Evolutionary conservation across 495 filamentous ascomycete species (phyloP).

Genomic region (Diplogelasinospora grovesii): DNA sequence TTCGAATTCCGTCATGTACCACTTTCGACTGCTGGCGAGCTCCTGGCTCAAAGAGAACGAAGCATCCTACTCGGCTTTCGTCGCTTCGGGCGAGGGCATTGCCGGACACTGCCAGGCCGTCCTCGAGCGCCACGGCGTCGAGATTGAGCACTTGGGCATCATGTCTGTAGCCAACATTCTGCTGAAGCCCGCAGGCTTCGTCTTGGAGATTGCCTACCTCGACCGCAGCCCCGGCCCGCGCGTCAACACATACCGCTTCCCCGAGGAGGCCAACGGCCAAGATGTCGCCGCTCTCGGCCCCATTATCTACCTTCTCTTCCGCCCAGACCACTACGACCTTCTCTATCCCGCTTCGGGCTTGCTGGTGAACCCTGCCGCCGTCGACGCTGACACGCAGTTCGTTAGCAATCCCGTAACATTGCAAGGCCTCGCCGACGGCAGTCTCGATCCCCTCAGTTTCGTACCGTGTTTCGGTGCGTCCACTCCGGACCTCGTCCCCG

Average conservation of each 20-base stretch:
- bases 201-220: slow-evolving; percentile 83
- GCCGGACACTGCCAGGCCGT: slow-evolving; percentile 61
- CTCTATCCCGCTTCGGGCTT: slow-evolving; percentile 67
- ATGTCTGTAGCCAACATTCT: slow-evolving; percentile 71
- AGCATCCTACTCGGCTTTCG: slow-evolving; percentile 62
- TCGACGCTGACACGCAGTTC: no score
- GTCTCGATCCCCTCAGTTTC: slow-evolving; percentile 37
- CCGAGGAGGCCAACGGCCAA: slow-evolving; percentile 46
- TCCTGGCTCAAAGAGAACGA: slow-evolving; percentile 77
- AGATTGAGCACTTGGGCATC: slow-evolving; percentile 86
- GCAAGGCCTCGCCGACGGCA: slow-evolving; percentile 27
- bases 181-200: slow-evolving; percentile 70
- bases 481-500: slow-evolving; percentile 23
- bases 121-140: slow-evolving; percentile 67
- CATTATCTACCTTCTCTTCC: slow-evolving; percentile 47
- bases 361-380: slow-evolving; percentile 44
- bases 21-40: slow-evolving; percentile 68
- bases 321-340: slow-evolving; percentile 87
- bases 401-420: slow-evolving; percentile 32
- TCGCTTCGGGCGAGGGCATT: slow-evolving; percentile 48
- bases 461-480: slow-evolving; percentile 39
- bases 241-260: slow-evolving; percentile 71
- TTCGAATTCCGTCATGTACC: slow-evolving; percentile 66
- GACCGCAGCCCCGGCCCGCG: slow-evolving; percentile 76
- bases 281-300: slow-evolving; percentile 39